Base-by-base conservation (phyloP, 75 land plant genomes). In the Pseudotsuga menziesii region DNA sequence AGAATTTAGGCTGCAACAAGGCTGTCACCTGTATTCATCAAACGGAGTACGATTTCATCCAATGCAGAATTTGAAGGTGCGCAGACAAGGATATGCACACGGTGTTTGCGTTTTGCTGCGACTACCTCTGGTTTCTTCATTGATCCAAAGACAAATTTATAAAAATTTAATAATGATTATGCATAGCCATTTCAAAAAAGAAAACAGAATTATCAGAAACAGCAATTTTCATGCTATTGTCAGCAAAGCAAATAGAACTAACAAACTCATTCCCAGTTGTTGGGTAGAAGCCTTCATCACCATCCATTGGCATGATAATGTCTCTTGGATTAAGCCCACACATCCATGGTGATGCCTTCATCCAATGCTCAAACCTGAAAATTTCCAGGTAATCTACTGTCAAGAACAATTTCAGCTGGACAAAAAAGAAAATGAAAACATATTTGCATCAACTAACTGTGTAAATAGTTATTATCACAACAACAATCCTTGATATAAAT, bases 61-160 rank as follows among this genome's bases (percentile, higher is more conserved):
- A 94, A 82, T 4, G 99, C 99, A 75, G 98, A 92, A 76, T 97
- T 97, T 58, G 99, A 97, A 80, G 99, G 99, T 39, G 99, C 99
- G 86, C 99, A 97, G 76, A 97, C 99, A 66, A 97, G 86, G 70
- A 97, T 96, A 79, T 93, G 95, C 32, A 88, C 90, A 32, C 95
- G 91, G 77, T 89, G 87, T 77, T 94, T 96, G 4, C 98, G 88
- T 35, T 85, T 92, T 13, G 91, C 84, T 36, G 78, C 88, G 16
- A 93, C 89, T 63, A 90, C 75, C 77, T 96, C 98, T 75, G 98
- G 95, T 85, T 86, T 94, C 99, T 96, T 78, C 69, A 63, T 0
- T 75, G 61, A 57, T 36, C 56, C 41, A 32, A 79, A 48, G 61
- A 29, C 57, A 58, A 52, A 55, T 61, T 35, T 22, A 72, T 58